phyloP scores from a whole-genome alignment of 129 eudicot species.

The Kitagawia praeruptora region DNA sequence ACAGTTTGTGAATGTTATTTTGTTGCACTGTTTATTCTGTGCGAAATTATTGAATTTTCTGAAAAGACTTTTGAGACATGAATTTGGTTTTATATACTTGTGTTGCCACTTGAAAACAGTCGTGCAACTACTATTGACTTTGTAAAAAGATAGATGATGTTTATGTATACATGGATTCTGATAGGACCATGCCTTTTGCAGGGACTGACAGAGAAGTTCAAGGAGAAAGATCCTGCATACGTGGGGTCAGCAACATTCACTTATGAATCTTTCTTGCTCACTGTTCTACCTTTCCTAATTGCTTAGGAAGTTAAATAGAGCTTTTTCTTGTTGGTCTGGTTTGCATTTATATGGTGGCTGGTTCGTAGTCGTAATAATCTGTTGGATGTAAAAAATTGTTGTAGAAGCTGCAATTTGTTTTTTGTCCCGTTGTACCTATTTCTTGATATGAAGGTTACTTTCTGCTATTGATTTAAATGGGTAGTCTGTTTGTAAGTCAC shows the following conservation, averaged over 20 bases:
- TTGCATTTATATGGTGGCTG: neutral
- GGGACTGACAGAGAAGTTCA: conserved; percentile 94
- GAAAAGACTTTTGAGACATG: neutral
- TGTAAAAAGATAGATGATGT: neutral
- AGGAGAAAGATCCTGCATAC: conserved; percentile 71
- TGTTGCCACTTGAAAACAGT: neutral
- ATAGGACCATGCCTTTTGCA: conserved; percentile 16
- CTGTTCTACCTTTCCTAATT: conserved; percentile 77
- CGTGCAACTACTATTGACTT: neutral
- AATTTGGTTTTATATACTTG: neutral
- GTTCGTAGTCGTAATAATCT: neutral
- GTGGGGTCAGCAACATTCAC: conserved; percentile 74
- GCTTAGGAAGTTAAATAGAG: conserved; percentile 33
- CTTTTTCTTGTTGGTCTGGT: neutral
- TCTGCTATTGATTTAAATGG: neutral
- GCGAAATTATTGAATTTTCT: neutral
- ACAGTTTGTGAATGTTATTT: neutral
- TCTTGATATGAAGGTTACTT: neutral
- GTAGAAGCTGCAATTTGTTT: neutral
- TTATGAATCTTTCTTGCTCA: conserved; percentile 75
- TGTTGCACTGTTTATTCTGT: neutral
- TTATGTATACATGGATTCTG: neutral
- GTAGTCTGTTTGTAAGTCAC: neutral
- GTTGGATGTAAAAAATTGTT: neutral
- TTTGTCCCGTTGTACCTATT: neutral